These are phyloP conservation scores for Phytopythium kandeliae DNA, from an alignment of 352 stramenopile genomes.

Conservation along the genomic window DNA sequence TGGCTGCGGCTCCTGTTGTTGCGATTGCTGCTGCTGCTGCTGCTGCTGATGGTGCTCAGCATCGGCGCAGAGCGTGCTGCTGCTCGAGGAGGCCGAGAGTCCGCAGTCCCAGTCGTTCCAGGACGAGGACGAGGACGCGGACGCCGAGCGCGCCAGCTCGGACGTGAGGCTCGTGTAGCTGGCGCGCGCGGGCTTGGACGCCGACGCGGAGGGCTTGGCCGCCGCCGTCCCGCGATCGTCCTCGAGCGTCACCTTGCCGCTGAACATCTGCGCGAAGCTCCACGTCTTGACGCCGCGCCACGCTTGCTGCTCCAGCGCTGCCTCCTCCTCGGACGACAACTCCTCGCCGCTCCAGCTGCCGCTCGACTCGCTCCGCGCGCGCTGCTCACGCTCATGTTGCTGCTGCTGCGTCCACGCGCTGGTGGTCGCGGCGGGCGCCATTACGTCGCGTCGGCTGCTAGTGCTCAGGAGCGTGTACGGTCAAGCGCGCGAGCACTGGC, in stretches of 20 bases:
- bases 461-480: not conserved
- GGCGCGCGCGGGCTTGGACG: not conserved
- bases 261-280: slow-evolving; percentile 63
- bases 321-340: slow-evolving; percentile 11
- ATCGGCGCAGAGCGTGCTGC: slow-evolving; percentile 38
- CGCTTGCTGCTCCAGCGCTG: slow-evolving; percentile 4
- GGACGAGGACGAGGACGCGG: not conserved
- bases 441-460: no score
- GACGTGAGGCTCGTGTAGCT: slow-evolving; percentile 20
- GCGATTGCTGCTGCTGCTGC: no score
- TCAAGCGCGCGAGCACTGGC: not conserved
- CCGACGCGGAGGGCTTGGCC: slow-evolving; percentile 10
- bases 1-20: no score
- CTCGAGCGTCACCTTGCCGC: slow-evolving; percentile 49
- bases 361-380: not conserved
- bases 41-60: slow-evolving; percentile 16
- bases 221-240: slow-evolving; percentile 12
- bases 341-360: slow-evolving; percentile 6
- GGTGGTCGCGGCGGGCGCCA: not conserved
- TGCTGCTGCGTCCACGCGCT: not conserved
- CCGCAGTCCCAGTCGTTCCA: slow-evolving; percentile 23
- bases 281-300: slow-evolving; percentile 74
- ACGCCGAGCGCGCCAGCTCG: not conserved
- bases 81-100: slow-evolving; percentile 48
- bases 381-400: not conserved